A percentile compares a stretch with the other conserved stretches of the same genome.
phyloP scores from a whole-genome alignment of 2,329 filamentous ascomycete species.

The Capronia americana region DNA sequence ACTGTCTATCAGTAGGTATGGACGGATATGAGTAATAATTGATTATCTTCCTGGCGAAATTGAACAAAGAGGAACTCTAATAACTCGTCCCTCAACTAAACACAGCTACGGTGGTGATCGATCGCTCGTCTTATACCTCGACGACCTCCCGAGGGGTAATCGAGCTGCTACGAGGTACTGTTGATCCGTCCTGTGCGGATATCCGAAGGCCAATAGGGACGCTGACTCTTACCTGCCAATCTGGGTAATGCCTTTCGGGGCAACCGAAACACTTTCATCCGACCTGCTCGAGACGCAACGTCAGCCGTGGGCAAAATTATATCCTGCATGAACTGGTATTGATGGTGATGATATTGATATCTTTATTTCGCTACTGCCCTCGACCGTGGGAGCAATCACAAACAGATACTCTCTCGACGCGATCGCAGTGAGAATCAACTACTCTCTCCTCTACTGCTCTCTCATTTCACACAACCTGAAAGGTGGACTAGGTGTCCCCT shows the following conservation, averaged over 20 bases:
- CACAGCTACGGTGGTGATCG: neutral
- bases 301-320: neutral
- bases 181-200: neutral
- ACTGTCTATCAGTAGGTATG: no score
- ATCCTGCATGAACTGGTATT: neutral
- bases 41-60: neutral
- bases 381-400: neutral
- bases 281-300: neutral
- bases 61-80: no score
- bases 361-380: neutral
- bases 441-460: no score
- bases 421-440: no score
- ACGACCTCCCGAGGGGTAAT: neutral
- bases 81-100: no score
- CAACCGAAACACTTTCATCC: neutral
- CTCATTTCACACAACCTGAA: conserved; percentile 38
- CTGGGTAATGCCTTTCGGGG: neutral
- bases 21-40: no score
- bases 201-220: neutral
- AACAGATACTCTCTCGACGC: neutral
- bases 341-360: no score
- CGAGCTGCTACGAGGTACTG: neutral
- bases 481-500: conserved; percentile 67
- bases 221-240: neutral
- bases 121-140: neutral